These are phyloP conservation scores for Fraxinus baroniana DNA, from an alignment of 305 asterid genomes.

Conservation along the genomic window DNA sequence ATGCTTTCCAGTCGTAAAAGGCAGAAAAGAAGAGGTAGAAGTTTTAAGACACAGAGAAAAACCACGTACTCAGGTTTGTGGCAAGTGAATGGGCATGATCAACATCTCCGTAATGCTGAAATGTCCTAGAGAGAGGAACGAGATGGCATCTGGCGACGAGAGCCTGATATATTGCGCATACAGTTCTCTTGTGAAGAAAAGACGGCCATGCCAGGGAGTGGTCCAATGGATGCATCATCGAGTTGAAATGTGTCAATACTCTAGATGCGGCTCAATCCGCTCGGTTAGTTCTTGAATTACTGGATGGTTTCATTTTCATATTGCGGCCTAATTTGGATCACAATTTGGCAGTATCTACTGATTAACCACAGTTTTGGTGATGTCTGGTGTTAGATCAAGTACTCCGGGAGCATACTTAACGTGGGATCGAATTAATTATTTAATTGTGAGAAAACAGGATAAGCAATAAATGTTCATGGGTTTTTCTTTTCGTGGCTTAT, in stretches of 20 bases:
- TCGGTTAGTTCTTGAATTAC: neutral
- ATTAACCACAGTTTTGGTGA: slow-evolving; percentile 3
- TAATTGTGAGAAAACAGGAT: neutral
- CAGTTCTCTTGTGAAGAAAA: neutral
- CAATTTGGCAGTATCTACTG: neutral
- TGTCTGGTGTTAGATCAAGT: slow-evolving; percentile 10
- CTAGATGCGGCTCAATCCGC: neutral
- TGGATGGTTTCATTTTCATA: neutral
- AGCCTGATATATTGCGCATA: slow-evolving; percentile 19
- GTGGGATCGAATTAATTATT: neutral
- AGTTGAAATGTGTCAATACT: neutral
- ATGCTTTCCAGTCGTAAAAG: slow-evolving; percentile 54
- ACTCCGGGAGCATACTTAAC: slow-evolving; percentile 1
- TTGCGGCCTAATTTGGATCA: neutral
- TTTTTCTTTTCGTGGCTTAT: neutral
- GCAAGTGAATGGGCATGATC: slow-evolving; percentile 38
- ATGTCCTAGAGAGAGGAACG: slow-evolving; percentile 11
- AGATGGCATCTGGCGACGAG: neutral
- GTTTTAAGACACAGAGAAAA: slow-evolving; percentile 49
- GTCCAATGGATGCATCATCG: neutral
- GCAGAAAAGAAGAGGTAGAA: slow-evolving; percentile 57
- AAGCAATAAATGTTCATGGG: slow-evolving; percentile 5
- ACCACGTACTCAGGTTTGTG: slow-evolving; percentile 41
- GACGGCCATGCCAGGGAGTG: neutral
- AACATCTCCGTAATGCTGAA: slow-evolving; percentile 40